Base-by-base conservation (phyloP, 192 early-diverging fungal genomes). In the Polychytrium aggregatum region DNA sequence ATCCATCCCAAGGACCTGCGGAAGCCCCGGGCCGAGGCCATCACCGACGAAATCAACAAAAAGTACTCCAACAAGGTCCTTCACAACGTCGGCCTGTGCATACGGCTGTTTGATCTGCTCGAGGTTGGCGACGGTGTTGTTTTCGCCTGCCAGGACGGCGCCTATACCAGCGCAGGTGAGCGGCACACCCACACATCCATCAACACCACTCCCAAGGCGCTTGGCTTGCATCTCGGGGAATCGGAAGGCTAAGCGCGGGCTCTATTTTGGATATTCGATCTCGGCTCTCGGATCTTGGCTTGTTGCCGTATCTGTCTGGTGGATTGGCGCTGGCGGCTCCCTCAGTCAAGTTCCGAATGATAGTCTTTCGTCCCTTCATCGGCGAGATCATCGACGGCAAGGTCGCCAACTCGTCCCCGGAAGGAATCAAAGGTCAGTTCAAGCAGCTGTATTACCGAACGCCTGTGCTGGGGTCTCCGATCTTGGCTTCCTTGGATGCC, bases 21-120 rank as follows among this genome's bases (percentile, higher is more conserved):
- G 36, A 89, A 90, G 59, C 55, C 72, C 11, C 78, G 85, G 41
- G 65, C 73, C 11, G 73, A 78, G 21, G 90, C 92, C 5, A 73
- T 97, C 17, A 81, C 79, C 20, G 85, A 92, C 49, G 87, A 87
- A 56, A 71, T 97, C 45, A 93, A 97, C 68, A 55, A 69, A 43
- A 97, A 94, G 59, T 97, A 88, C 53, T 72, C 92, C 54, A 97
- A 97, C 74, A 93, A 83, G 67, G 86, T 87, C 62, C 62, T 94
- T 24, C 90, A 92, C 55, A 82, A 92, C 56, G 67, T 91, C 17
- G 92, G 92, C 10, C 78, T 97, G 2, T 93, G 92, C 60, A 85
- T 97, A 38, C 71, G 83, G 7, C 78, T 85, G 8, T 72, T 74
- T 50, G 92, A 97, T 55, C 63, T 97, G 26, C 34, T 89, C 0